phyloP scores from a whole-genome alignment of 805 yeast species.

The Candida vaughaniae region DNA sequence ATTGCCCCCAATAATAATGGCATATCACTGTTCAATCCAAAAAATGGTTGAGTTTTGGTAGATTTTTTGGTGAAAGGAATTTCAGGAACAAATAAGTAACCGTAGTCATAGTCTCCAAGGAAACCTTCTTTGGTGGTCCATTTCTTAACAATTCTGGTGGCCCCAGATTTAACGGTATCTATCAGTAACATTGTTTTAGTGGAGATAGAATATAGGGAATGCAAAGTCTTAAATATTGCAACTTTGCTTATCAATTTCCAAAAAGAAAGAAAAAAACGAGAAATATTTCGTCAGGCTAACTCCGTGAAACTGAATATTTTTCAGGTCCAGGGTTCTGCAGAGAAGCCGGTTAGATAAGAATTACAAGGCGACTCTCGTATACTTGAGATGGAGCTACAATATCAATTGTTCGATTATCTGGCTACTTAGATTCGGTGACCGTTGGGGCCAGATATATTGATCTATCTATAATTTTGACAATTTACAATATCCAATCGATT shows the following conservation, averaged over 20 bases:
- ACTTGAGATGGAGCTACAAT: too few species aligned
- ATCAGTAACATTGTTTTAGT: background rate
- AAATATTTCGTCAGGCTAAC: background rate
- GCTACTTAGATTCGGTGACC: too few species aligned
- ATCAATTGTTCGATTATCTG: too few species aligned
- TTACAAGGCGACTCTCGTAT: too few species aligned
- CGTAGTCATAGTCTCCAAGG: slow-evolving; percentile 86
- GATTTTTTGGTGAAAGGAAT: slow-evolving; percentile 59
- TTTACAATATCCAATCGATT: too few species aligned
- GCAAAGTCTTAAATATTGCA: slow-evolving; percentile 55
- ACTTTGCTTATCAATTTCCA: background rate
- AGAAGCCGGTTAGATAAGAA: too few species aligned
- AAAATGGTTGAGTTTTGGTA: slow-evolving; percentile 70
- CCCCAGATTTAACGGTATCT: slow-evolving; percentile 12
- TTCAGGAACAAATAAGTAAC: slow-evolving; percentile 74
- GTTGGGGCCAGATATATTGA: too few species aligned
- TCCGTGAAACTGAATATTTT: too few species aligned
- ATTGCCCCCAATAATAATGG: slow-evolving; percentile 76
- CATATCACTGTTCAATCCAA: slow-evolving; percentile 75
- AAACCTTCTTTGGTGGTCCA: slow-evolving; percentile 77
- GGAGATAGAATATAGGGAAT: slow-evolving; percentile 46
- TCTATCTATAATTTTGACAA: too few species aligned
- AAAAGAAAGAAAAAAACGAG: background rate
- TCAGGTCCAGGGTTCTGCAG: too few species aligned
- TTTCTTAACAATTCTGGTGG: slow-evolving; percentile 33